Base-by-base conservation (phyloP, 1,139 yeast species). In the Saccharomyces uvarum region DNA sequence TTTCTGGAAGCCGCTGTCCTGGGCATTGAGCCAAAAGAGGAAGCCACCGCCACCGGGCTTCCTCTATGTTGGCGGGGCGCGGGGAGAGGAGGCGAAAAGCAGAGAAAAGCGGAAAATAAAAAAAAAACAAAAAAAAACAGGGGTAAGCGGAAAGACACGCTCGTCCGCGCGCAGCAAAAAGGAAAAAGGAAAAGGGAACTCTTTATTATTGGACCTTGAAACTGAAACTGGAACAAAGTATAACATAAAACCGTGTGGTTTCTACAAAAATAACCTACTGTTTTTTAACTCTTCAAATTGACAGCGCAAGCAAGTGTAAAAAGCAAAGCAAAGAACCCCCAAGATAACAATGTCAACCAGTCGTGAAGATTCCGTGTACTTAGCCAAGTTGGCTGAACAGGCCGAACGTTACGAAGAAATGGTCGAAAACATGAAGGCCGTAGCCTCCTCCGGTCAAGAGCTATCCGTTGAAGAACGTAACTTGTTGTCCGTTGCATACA, bases 381-480 rank as follows among this genome's bases (percentile, higher is more conserved):
- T 93, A 75, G 98, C 99, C 76, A 93, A 93, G 77, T 88, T 93
- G 76, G 97, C 98, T 69, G 99, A 93, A 79, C 98, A 93, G 80
- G 98, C 99, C 70, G 99, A 93, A 80, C 95, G 99, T 77, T 93
- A 93, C 75, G 99, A 93, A 78, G 99, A 95, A 78, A 91, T 90
- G 98, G 98, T 93, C 67, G 97, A 90, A 75, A 88, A 88, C 78
- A 93, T 93, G 98, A 91, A 91, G 76, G 88, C 89, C 58, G 98
- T 93, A 71, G 97, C 97, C 64, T 86, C 96, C 49, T 82, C 96
- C 51, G 97, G 97, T 61, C 91, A 89, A 75, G 98, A 91, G 75
- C 80, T 93, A 68, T 86, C 95, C 46, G 97, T 93, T 63, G 99
- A 93, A 77, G 99, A 93, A 79, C 91, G 99, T 77, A 93, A 93